Conservation (phyloP, 768 basidiomycete species). For the Suillus alpinus region DNA sequence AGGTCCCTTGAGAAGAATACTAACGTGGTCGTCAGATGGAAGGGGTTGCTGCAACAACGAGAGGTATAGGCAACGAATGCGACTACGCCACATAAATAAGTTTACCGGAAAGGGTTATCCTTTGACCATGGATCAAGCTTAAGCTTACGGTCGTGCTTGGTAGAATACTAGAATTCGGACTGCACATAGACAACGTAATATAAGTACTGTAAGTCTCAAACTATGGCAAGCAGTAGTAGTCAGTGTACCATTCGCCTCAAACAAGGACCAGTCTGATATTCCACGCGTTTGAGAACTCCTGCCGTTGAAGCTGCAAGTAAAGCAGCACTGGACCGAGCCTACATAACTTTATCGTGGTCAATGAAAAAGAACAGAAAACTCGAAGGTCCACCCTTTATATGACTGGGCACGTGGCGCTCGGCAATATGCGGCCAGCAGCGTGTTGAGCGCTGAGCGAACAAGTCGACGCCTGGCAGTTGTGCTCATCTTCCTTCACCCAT, state of each 20-base stretch:
- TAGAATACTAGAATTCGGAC: conserved; percentile 23
- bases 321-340: conserved; percentile 17
- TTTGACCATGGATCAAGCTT: conserved; percentile 7
- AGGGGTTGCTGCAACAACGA: conserved; percentile 54
- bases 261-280: conserved; percentile 53
- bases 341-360: conserved; percentile 22
- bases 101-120: conserved; percentile 18
- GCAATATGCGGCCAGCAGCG: background rate
- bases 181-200: conserved; percentile 2
- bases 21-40: conserved; percentile 30
- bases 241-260: conserved; percentile 65
- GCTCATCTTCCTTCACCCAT: conserved; percentile 4
- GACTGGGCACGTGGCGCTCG: conserved; percentile 21
- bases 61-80: conserved; percentile 52
- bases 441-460: background rate
- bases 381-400: conserved; percentile 8
- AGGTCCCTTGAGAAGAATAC: background rate
- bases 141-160: background rate
- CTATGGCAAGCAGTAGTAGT: conserved; percentile 65
- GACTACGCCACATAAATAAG: conserved; percentile 31
- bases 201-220: conserved; percentile 31
- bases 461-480: background rate
- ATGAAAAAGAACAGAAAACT: conserved; percentile 7
- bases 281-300: conserved; percentile 29
- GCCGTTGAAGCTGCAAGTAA: conserved; percentile 9